Evolutionary conservation across 805 yeast genomes (phyloP), one percentile per base, ranked within the genome.

Genomic region (Monosporozyma solicola): DNA sequence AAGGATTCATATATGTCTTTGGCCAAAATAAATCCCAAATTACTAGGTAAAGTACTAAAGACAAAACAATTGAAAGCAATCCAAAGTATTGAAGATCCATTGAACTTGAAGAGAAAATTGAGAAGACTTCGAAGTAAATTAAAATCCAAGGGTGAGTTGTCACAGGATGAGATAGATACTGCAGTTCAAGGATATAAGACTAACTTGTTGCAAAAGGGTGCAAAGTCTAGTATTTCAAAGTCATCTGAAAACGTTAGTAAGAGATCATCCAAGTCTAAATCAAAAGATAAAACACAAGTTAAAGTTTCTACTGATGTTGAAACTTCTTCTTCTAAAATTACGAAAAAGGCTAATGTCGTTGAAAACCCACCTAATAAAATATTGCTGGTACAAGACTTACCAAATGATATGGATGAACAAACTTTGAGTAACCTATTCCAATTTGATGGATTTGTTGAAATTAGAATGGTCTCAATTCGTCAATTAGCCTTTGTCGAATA

Each of bases 401-500:
- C 90, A 0, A 61, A 62, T 2, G 74, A 65, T 15, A 62, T 73
- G 3, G 64, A 76, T 1, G 60, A 67, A 13, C 74, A 71, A 0
- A 72, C 70, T 3, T 67, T 90, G 7, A 65, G 64, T 3, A 68
- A 59, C 0, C 57, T 74, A 0, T 90, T 88, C 63, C 73, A 70
- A 3, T 61, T 65, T 3, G 69, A 73, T 0, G 96, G 96, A 0
- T 84, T 85, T 56, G 68, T 79, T 11, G 87, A 84, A 57, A 72
- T 84, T 1, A 79, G 95, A 51, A 69, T 82, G 39, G 89, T 92
- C 29, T 74, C 77, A 2, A 79, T 83, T 5, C 76, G 88, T 46
- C 79, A 79, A 41, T 78, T 92, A 47, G 95, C 94, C 10, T 85
- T 92, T 67, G 77, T 92, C 3, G 97, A 92, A 60, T 92, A 84